These are phyloP conservation scores for Geopyxis carbonaria DNA, from an alignment of 495 filamentous ascomycete species.

Conservation along the genomic window DNA sequence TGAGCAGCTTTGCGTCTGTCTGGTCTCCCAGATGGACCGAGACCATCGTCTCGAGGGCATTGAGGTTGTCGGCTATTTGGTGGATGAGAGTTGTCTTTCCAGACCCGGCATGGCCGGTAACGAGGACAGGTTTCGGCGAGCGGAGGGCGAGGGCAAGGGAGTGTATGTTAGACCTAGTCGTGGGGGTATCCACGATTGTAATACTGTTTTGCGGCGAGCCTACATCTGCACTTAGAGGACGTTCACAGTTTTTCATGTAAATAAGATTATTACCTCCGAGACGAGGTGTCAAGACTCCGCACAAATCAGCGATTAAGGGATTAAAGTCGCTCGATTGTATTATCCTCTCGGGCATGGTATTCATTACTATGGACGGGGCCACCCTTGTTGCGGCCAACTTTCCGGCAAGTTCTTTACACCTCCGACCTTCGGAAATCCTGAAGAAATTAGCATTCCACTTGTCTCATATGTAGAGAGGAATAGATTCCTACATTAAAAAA, in stretches of 20 bases:
- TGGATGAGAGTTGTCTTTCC: conserved; percentile 82
- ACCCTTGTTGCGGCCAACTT: conserved; percentile 29
- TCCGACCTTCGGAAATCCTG: conserved; percentile 55
- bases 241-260: conserved; percentile 33
- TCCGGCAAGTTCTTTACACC: conserved; percentile 29
- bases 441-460: conserved; percentile 5
- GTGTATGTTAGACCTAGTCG: conserved; percentile 51
- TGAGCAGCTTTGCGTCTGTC: conserved; percentile 84
- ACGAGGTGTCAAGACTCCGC: conserved; percentile 20
- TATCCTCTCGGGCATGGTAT: conserved; percentile 23
- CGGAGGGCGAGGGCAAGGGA: conserved; percentile 49
- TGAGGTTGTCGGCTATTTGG: conserved; percentile 60
- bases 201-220: conserved; percentile 25
- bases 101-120: conserved; percentile 68
- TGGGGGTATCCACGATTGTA: conserved; percentile 50
- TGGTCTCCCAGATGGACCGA: conserved; percentile 94
- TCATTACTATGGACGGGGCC: conserved; percentile 13
- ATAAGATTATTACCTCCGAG: conserved; percentile 15
- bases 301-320: conserved; percentile 34
- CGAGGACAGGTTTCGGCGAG: conserved; percentile 48
- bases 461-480: neutral
- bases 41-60: conserved; percentile 57
- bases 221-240: conserved; percentile 46
- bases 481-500: conserved; percentile 36
- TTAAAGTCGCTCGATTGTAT: conserved; percentile 32